phyloP scores from a whole-genome alignment of 2,329 filamentous ascomycete species.

The Calonectria montana region DNA sequence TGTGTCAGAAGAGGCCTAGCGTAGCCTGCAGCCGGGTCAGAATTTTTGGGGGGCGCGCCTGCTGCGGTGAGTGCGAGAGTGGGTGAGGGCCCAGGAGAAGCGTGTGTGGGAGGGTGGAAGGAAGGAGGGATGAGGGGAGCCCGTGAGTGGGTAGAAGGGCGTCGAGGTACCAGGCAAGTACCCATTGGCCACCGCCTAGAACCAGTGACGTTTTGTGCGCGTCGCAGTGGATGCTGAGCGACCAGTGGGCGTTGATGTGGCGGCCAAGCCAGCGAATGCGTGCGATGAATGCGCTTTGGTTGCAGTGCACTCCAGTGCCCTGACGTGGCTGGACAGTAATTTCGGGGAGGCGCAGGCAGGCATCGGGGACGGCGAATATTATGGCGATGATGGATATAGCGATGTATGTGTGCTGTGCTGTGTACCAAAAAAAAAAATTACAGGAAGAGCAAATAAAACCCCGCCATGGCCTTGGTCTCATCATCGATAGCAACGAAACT shows the following conservation, averaged over 20 bases:
- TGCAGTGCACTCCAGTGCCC: slow-evolving; percentile 1
- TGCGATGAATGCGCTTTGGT: slow-evolving; percentile 12
- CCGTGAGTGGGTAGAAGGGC: slow-evolving; percentile 41
- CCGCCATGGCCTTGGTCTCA: not conserved
- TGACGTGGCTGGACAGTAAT: slow-evolving; percentile 39
- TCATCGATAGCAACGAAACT: not conserved
- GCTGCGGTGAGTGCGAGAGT: slow-evolving; percentile 42
- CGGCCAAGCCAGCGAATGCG: slow-evolving; percentile 19
- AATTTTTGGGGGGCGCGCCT: slow-evolving; percentile 42
- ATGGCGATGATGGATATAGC: not conserved
- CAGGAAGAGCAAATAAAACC: not conserved
- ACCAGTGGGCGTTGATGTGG: slow-evolving; percentile 13
- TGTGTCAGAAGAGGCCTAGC: slow-evolving; percentile 47
- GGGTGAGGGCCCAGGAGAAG: not conserved
- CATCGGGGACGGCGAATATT: not conserved
- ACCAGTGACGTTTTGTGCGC: slow-evolving; percentile 33
- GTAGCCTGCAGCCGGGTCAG: slow-evolving; percentile 36
- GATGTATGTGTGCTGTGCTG: not conserved
- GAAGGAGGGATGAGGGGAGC: slow-evolving; percentile 39
- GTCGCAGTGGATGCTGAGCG: slow-evolving; percentile 6
- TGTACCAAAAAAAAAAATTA: not conserved
- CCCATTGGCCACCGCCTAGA: slow-evolving; percentile 41
- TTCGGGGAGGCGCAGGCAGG: slow-evolving; percentile 28
- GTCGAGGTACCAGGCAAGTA: slow-evolving; percentile 35
- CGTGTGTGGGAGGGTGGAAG: slow-evolving; percentile 23